Evolutionary conservation across 345 rosid genomes (phyloP).

Genomic region (Hypericum perforatum): DNA sequence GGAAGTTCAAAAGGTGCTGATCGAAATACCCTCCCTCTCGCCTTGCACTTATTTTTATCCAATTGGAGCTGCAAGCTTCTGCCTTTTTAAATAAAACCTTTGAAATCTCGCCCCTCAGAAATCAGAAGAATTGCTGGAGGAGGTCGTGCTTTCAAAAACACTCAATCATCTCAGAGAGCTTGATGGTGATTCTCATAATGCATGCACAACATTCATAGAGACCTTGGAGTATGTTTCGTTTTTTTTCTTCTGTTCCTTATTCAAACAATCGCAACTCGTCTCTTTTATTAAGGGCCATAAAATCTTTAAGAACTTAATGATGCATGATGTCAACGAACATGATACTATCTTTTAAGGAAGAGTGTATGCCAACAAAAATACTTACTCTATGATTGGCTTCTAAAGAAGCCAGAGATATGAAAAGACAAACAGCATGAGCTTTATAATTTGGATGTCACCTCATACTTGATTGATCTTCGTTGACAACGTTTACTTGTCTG

Average conservation of each 20-base stretch:
- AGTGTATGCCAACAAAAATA: too few species aligned
- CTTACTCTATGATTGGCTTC: too few species aligned
- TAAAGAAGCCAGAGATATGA: too few species aligned
- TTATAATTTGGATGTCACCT: too few species aligned
- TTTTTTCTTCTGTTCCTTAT: neutral
- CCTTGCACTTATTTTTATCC: neutral
- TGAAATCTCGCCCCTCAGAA: slow-evolving; percentile 43
- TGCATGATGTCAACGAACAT: neutral
- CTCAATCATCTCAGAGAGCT: slow-evolving; percentile 52
- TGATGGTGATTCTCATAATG: slow-evolving; percentile 31
- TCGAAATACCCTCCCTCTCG: neutral
- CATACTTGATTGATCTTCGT: too few species aligned
- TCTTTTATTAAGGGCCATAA: neutral
- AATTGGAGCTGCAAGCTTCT: neutral
- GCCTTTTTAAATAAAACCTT: slow-evolving; percentile 11
- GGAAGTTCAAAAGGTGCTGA: slow-evolving; percentile 78
- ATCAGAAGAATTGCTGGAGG: slow-evolving; percentile 92
- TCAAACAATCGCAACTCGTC: slow-evolving; percentile 3
- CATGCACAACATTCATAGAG: slow-evolving; percentile 56
- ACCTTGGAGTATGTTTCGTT: slow-evolving; percentile 59
- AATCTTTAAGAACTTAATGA: slow-evolving; percentile 1
- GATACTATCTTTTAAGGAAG: too few species aligned
- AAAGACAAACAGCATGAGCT: too few species aligned
- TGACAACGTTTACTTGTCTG: neutral
- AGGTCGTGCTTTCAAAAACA: slow-evolving; percentile 70